phyloP scores from a whole-genome alignment of 2,329 filamentous ascomycete species.

The Fragosphaeria purpurea region DNA sequence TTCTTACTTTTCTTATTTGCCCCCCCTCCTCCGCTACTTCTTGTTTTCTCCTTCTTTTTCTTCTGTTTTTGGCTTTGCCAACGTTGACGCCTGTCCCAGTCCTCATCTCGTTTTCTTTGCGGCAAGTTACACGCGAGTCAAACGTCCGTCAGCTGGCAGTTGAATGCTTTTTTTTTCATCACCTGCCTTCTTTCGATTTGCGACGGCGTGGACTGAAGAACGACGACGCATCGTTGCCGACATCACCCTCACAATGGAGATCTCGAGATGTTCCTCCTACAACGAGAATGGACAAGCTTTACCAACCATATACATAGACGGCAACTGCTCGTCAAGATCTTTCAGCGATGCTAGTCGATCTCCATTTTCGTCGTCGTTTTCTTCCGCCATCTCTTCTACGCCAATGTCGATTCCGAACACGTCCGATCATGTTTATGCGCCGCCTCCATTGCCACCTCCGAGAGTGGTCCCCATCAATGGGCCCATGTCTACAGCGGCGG shows the following conservation, averaged over 20 bases:
- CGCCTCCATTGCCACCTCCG: slow-evolving; percentile 27
- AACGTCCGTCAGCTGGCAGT: too few relatives aligned
- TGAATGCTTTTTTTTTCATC: too few relatives aligned
- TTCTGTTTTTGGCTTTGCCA: too few relatives aligned
- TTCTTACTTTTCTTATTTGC: too few relatives aligned
- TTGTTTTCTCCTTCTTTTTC: too few relatives aligned
- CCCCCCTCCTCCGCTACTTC: too few relatives aligned
- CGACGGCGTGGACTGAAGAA: too few relatives aligned
- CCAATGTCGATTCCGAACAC: slow-evolving; percentile 28
- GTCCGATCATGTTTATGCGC: slow-evolving; percentile 22
- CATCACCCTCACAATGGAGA: slow-evolving; percentile 10
- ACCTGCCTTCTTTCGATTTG: too few relatives aligned
- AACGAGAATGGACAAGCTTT: slow-evolving; percentile 8
- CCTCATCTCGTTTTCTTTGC: too few relatives aligned
- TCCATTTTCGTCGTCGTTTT: slow-evolving; percentile 17
- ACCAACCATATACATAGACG: slow-evolving; percentile 16
- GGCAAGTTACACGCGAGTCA: too few relatives aligned
- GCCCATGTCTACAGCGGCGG: slow-evolving; percentile 11
- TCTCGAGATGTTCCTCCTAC: slow-evolving; percentile 9
- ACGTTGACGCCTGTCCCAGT: too few relatives aligned
- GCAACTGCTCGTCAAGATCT: slow-evolving; percentile 8
- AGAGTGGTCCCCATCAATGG: slow-evolving; percentile 20
- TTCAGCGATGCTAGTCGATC: slow-evolving; percentile 6
- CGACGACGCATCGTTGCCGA: too few relatives aligned
- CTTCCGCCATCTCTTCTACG: slow-evolving; percentile 21